These are phyloP conservation scores for Dryas drummondii DNA, from an alignment of 306 rosid species.

Conservation along the genomic window DNA sequence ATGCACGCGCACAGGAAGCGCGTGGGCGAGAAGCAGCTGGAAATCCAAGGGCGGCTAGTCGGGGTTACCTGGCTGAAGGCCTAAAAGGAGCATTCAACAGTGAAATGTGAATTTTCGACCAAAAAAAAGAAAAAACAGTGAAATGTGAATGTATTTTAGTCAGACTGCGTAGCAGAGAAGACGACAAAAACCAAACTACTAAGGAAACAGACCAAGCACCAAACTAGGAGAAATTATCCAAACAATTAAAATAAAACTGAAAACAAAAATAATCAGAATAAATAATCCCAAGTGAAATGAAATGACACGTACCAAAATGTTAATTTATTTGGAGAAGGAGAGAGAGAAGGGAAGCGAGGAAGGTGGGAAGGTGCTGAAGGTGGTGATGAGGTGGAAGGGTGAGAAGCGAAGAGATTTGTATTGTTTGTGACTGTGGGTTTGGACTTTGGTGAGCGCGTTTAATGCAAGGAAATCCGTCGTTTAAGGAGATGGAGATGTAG, in stretches of 20 bases:
- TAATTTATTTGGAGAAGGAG: constrained; percentile 7
- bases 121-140: too few relatives aligned
- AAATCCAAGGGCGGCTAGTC: background rate
- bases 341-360: background rate
- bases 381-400: too few relatives aligned
- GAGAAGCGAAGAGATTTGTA: background rate
- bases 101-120: too few relatives aligned
- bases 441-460: constrained; percentile 21
- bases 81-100: background rate
- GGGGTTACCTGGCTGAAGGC: background rate
- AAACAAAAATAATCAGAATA: background rate
- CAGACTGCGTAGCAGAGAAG: constrained; percentile 1
- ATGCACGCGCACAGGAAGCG: background rate
- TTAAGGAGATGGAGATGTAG: constrained; percentile 30
- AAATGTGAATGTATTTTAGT: too few relatives aligned
- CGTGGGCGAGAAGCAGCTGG: background rate
- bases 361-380: constrained; percentile 27
- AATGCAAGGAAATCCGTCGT: constrained; percentile 28
- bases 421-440: constrained; percentile 5
- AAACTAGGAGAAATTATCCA: background rate
- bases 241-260: background rate
- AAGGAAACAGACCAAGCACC: constrained; percentile 3
- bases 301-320: background rate
- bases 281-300: background rate
- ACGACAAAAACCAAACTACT: constrained; percentile 25